These are phyloP conservation scores for Vicia faba DNA, from an alignment of 306 rosid species.

Conservation along the genomic window DNA sequence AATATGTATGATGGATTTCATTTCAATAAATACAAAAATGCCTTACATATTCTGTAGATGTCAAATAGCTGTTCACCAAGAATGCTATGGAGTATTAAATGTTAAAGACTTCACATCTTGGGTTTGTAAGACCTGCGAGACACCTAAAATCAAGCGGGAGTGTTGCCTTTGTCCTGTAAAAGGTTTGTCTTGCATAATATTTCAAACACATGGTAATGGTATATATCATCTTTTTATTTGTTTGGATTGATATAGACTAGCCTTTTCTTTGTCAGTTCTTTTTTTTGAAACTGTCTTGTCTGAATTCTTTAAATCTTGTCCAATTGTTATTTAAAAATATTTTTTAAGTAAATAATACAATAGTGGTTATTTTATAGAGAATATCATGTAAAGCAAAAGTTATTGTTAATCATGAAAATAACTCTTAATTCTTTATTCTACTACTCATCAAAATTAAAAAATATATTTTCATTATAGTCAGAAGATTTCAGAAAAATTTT, in stretches of 20 bases:
- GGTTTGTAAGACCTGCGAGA: conserved; percentile 99
- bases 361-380: background rate
- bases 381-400: background rate
- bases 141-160: conserved; percentile 82
- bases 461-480: background rate
- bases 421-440: background rate
- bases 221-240: conserved; percentile 28
- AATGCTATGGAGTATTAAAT: conserved; percentile 97
- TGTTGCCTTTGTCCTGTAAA: conserved; percentile 99
- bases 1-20: conserved; percentile 1
- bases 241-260: conserved; percentile 7
- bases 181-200: conserved; percentile 53
- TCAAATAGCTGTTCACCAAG: conserved; percentile 99
- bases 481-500: background rate
- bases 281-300: conserved; percentile 10
- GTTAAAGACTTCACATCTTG: conserved; percentile 92
- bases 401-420: background rate
- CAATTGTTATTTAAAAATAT: too few relatives aligned
- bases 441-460: background rate
- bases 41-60: conserved; percentile 59
- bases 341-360: too few relatives aligned
- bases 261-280: conserved; percentile 3
- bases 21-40: conserved; percentile 27
- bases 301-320: background rate
- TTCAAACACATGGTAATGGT: conserved; percentile 22